Evolutionary conservation across 164 flowering plant genomes (phyloP), one percentile per base, ranked within the genome.

Genomic region (Dillenia suffruticosa): DNA sequence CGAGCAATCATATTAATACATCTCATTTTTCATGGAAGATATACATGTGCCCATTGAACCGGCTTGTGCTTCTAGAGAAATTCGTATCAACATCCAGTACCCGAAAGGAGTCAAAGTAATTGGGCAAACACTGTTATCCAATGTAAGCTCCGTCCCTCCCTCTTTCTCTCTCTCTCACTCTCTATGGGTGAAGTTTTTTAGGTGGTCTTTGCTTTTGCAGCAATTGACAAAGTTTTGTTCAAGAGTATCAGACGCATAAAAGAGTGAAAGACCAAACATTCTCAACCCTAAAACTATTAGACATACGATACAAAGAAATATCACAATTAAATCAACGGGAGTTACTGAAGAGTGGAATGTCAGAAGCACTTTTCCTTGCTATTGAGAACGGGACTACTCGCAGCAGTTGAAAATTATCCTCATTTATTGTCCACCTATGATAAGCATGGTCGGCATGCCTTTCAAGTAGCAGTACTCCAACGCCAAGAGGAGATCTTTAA

Each of bases 401-500:
- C 24, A 8, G 9, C 13, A 2, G 11, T 55, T 8, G 50, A 48
- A 11, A 26, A 26, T 26, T 26, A 26, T 26, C 40, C 40, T 26
- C 1, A 2, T 26, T 26, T 26, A 26, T 26, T 26, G 19, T 67
- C 55, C 12, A 55, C 53, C n/a, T 59, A 67, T 12, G 57, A 49
- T 16, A 56, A 13, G 10, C 10, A 56, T 51, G 49, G 12, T 48
- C 59, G 13, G 51, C 60, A 12, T 40, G 40, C 17, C 49, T 67
- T 49, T 9, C 64, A 12, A 26, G 51, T 26, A 17, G 65, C 70
- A 44, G 49, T 67, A 60, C 44, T 68, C 2, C 16, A 48, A 14
- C 60, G 68, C 5, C 72, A 58, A 52, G 68, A 69, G 22, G 48
- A 59, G 24, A 54, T 69, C 9, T 69, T 63, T 44, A 52, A 54